Base-by-base conservation (phyloP, 441 rosid species). In the Gossypium laxum region DNA sequence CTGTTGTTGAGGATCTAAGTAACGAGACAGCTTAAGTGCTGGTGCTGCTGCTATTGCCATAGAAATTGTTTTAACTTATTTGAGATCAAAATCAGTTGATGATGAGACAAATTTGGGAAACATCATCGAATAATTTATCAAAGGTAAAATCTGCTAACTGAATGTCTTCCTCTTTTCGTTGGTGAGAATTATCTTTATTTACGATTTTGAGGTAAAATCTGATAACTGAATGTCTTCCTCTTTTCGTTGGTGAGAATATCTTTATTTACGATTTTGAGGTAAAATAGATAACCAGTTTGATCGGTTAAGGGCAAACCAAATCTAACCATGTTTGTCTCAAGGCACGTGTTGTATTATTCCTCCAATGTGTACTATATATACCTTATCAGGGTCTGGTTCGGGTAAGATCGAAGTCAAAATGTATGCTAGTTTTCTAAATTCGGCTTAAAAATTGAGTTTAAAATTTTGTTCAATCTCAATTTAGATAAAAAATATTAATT, bases 21-120 rank as follows among this genome's bases (percentile, higher is more conserved):
- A 70, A 73, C 84, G 75, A 57, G 81, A 78, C 34, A 82, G 77
- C 7, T 89, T 80, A 75, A 89, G 61, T 56, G 34, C 1, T 30
- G 34, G 7, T 30, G 61, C 54, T 24, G 85, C 64, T 50, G 84
- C 56, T 45, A 84, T 45, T 45, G 89, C 87, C 85, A 82, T 79
- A 62, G 77, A 70, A 58, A 11, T 17, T 74, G 67, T 18, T 30
- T 30, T 28, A 51, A 5, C 64, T 24, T n/a, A 43, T 65, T 15
- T 4, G 26, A 22, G 74, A 57, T 61, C 1, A 0, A 18, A 26
- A 66, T 2, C 41, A 26, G 24, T 66, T 66, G 22, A 47, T 24
- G 57, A 47, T 7, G 43, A 26, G 43, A 48, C 15, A 24, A 66
- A 15, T 48, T 48, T 24, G 38, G 41, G 10, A 5, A 64, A 21